phyloP scores from a whole-genome alignment of 2,329 filamentous ascomycete species.

The Colletotrichum sp. region DNA sequence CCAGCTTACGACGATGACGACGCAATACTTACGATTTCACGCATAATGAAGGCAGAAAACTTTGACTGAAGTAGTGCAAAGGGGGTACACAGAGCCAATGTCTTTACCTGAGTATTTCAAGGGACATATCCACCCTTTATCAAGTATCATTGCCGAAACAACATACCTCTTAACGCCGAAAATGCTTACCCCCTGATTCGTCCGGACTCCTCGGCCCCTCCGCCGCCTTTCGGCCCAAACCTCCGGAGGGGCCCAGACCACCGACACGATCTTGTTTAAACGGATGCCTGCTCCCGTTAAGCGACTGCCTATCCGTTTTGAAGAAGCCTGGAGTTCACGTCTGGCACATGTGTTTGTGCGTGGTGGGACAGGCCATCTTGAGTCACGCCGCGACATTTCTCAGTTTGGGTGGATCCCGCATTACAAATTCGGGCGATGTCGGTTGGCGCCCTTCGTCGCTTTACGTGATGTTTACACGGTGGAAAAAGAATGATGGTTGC shows the following conservation, averaged over 20 bases:
- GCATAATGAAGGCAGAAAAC: slow-evolving; percentile 53
- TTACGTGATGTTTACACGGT: background rate
- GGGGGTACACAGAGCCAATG: background rate
- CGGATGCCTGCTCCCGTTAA: background rate
- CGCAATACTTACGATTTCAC: slow-evolving; percentile 63
- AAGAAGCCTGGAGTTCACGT: background rate
- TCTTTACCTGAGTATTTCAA: background rate
- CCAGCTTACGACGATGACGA: background rate
- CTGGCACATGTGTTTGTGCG: background rate
- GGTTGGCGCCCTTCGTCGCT: background rate
- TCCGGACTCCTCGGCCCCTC: background rate
- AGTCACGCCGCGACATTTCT: background rate
- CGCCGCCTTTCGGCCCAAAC: background rate
- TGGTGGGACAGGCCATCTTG: background rate
- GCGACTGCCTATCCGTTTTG: background rate
- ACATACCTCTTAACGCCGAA: background rate
- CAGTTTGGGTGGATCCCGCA: background rate
- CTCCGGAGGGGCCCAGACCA: background rate
- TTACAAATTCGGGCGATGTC: background rate
- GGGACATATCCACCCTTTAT: background rate
- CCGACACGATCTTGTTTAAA: background rate
- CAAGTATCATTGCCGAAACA: background rate
- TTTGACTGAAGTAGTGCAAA: background rate
- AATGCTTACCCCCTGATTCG: background rate
- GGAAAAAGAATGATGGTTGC: background rate